Evolutionary conservation across 2,329 filamentous ascomycete species (phyloP), one percentile per base, ranked within the genome.

Genomic region (Aaosphaeria arxii): DNA sequence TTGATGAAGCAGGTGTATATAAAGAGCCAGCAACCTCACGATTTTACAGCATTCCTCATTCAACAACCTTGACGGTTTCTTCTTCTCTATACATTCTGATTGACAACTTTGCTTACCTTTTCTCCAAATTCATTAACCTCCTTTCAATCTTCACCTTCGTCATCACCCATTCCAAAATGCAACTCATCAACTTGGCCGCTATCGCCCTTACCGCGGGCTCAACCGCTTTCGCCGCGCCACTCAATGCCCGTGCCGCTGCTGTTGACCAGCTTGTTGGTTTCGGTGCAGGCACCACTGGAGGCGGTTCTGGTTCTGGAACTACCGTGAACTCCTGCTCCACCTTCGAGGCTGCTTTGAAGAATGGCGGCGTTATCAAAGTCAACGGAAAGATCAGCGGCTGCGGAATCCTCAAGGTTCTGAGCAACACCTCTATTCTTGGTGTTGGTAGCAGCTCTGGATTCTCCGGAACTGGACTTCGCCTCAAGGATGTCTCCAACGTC

Each of bases 401-500:
- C 44, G 64, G 62, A n/a, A 58, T 65, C 44, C 35, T 67, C 49
- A 61, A 58, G 43, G 47, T 67, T 5, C 24, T 51, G 36, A 30
- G 47, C 45, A 56, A 63, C 52, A 67, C 63, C 11, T 64, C 61
- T 17, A 46, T 67, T 30, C 63, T 70, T 5, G 74, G 76, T 33
- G 71, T 76, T 11, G 72, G 67, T 2, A 65, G 73, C 42, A 71
- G 62, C 60, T 48, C 62, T 76, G 53, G 72, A 63, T 31, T 67
- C 13, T 60, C 55, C 4, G 76, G 77, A 31, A 60, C 78, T 43
- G 81, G 81, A 29, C 66, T 84, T 45, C 75, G 77, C 52, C 73
- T 85, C 67, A 76, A 77, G 55, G 70, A 71, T 39, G 70, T 73
- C 35, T 71, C 66, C 48, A 86, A 86, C 62, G 80, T 86, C 49